Conservation (phyloP, 179 eudicot species). For the Amaranthus tricolor region DNA sequence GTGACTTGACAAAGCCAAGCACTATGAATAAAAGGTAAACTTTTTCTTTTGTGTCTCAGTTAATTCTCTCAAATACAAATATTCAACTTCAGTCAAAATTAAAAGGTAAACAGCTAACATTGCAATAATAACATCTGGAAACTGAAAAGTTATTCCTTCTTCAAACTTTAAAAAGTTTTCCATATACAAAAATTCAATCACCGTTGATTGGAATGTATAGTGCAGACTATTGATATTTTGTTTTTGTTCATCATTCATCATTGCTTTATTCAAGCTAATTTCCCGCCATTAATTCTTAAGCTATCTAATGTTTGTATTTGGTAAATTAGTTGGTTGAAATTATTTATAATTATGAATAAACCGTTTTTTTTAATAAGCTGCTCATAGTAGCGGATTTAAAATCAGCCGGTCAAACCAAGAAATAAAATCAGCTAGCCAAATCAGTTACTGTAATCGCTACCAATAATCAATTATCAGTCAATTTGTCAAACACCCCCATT, state of each 20-base stretch:
- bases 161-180: slow-evolving; percentile 22
- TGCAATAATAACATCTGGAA: not conserved
- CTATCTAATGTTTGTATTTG: no score
- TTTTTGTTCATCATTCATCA: slow-evolving; percentile 4
- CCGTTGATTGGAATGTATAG: not conserved
- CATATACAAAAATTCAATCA: not conserved
- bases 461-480: no score
- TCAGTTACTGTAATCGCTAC: no score
- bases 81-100: slow-evolving; percentile 7
- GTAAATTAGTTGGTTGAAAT: not conserved
- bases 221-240: slow-evolving; percentile 2
- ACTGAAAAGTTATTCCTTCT: slow-evolving; percentile 7
- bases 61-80: not conserved
- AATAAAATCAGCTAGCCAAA: no score
- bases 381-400: no score
- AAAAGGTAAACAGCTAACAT: not conserved
- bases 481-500: no score
- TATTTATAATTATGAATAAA: not conserved
- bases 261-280: not conserved
- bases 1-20: slow-evolving; percentile 12
- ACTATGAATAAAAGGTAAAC: not conserved
- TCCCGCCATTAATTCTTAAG: not conserved
- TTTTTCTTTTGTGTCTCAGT: not conserved
- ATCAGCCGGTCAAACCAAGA: no score
- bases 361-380: not conserved